phyloP scores from a whole-genome alignment of 306 rosid genomes.

The Boehmeria nivea region DNA sequence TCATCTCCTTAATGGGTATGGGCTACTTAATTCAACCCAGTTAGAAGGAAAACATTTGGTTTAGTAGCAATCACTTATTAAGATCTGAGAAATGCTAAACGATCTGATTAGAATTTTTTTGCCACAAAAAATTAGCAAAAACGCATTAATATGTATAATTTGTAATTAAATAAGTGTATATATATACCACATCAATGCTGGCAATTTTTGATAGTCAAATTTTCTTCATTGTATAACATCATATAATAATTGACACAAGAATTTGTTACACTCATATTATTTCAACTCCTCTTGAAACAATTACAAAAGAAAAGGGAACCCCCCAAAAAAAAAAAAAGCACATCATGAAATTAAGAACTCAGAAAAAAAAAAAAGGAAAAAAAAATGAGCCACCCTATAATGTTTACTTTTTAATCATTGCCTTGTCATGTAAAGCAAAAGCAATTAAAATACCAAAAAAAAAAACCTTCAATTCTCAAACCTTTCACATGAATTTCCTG shows the following conservation, averaged over 20 bases:
- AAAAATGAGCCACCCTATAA: background rate
- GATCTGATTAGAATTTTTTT: no score
- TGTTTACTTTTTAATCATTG: slow-evolving; percentile 10
- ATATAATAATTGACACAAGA: slow-evolving; percentile 20
- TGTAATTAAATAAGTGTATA: no score
- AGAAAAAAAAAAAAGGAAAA: background rate
- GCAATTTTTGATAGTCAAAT: no score
- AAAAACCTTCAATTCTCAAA: slow-evolving; percentile 36
- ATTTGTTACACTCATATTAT: slow-evolving; percentile 47
- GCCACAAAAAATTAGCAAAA: no score
- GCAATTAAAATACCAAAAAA: background rate
- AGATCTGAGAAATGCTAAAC: no score
- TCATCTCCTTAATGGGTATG: slow-evolving; percentile 6
- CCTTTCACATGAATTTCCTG: slow-evolving; percentile 46
- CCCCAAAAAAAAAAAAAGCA: background rate
- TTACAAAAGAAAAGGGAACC: slow-evolving; percentile 32
- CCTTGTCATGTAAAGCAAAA: slow-evolving; percentile 1
- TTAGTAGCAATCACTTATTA: no score
- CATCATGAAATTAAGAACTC: background rate
- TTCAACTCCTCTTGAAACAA: slow-evolving; percentile 47
- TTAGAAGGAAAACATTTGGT: background rate
- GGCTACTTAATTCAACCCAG: background rate
- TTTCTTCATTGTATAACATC: no score
- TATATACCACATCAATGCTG: no score
- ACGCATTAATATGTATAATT: no score